Conservation (phyloP, 345 rosid genomes). For the Gossypium australe region DNA sequence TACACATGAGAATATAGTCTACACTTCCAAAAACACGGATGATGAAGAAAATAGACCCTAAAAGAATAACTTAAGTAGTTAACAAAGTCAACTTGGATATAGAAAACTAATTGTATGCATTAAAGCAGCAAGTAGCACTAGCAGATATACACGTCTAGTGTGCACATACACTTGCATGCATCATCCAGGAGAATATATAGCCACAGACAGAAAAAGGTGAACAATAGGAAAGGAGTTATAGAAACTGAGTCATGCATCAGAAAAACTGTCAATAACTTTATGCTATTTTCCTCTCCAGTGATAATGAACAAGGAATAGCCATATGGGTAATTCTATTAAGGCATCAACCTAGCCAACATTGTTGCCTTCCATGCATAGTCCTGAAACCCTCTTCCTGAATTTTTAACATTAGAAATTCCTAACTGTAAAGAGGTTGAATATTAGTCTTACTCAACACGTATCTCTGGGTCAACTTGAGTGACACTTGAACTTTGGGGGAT, state of each 20-base stretch:
- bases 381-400: neutral
- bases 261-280: neutral
- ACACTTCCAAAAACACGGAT: neutral
- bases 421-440: slow-evolving; percentile 2
- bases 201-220: neutral
- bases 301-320: neutral
- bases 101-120: neutral
- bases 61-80: neutral
- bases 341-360: neutral
- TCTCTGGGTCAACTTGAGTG: slow-evolving; percentile 93
- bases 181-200: neutral
- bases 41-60: neutral
- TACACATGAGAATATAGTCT: neutral
- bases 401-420: neutral
- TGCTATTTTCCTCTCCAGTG: neutral
- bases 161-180: neutral
- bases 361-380: neutral
- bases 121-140: neutral
- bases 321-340: neutral
- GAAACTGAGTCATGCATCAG: neutral
- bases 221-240: neutral
- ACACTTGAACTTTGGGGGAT: slow-evolving; percentile 66
- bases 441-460: slow-evolving; percentile 66
- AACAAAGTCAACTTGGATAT: neutral
- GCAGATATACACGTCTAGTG: neutral